A percentile compares a stretch with the other conserved stretches of the same genome.
phyloP scores from a whole-genome alignment of 2,329 filamentous ascomycete species.

The Penicillium sp. region DNA sequence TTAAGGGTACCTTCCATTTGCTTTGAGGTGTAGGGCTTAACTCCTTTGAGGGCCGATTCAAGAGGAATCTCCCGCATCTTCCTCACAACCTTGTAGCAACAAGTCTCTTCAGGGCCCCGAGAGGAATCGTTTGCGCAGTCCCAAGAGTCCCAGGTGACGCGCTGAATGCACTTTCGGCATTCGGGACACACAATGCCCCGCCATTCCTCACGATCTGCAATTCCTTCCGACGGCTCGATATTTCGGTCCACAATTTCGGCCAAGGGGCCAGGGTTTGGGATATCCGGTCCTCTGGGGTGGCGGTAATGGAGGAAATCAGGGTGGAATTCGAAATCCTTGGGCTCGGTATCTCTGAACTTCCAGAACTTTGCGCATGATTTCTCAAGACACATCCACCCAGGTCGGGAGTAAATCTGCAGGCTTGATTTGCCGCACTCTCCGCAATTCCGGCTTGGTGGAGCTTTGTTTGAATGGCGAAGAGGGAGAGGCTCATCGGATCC shows the following conservation, averaged over 20 bases:
- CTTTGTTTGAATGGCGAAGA: conserved; percentile 40
- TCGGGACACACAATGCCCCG: conserved; percentile 70
- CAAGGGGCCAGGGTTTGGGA: conserved; percentile 32
- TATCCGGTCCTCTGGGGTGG: conserved; percentile 34
- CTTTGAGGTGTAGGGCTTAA: conserved; percentile 39
- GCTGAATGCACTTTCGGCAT: conserved; percentile 67
- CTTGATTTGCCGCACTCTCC: conserved; percentile 47
- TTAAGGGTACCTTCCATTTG: conserved; percentile 35
- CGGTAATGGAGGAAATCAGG: conserved; percentile 63
- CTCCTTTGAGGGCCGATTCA: conserved; percentile 40
- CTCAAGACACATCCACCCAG: conserved; percentile 66
- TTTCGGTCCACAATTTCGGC: conserved; percentile 28
- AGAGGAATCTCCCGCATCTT: conserved; percentile 37
- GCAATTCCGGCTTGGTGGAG: conserved; percentile 44
- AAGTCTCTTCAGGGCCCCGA: conserved; percentile 1
- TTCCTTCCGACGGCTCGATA: conserved; percentile 45
- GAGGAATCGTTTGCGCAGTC: conserved; percentile 51
- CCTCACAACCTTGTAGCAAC: conserved; percentile 53
- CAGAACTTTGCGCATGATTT: conserved; percentile 62
- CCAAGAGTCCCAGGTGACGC: conserved; percentile 68
- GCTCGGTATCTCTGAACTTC: conserved; percentile 48
- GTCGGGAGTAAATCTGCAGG: conserved; percentile 43
- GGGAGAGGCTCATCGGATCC: conserved; percentile 28
- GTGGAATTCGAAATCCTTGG: conserved; percentile 56
- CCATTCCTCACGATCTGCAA: conserved; percentile 61